Evolutionary conservation across 176 grass and related monocot genomes (phyloP).

Genomic region (Aegilops tauschii): DNA sequence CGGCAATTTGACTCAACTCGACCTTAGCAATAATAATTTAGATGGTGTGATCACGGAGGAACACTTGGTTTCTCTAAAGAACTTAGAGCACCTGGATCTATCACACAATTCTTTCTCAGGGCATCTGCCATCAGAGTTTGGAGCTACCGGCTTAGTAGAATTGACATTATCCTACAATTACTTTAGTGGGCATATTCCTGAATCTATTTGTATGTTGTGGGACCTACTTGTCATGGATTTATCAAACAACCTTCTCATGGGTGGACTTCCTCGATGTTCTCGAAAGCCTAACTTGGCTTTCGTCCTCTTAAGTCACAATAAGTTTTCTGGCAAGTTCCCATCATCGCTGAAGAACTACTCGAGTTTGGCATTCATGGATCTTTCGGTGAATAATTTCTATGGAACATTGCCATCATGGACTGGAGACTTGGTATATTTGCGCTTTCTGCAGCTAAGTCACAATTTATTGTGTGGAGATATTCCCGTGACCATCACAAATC

Average conservation of each 20-base stretch:
- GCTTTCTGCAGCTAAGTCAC: background rate
- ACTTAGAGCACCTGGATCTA: background rate
- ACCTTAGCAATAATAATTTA: slow-evolving; percentile 3
- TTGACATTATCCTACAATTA: background rate
- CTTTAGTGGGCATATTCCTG: slow-evolving; percentile 14
- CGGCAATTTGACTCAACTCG: background rate
- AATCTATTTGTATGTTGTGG: slow-evolving; percentile 9
- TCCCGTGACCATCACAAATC: background rate
- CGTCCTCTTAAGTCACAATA: slow-evolving; percentile 7
- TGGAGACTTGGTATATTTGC: background rate
- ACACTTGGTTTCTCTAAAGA: background rate
- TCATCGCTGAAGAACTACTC: background rate
- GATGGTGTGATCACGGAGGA: slow-evolving; percentile 15
- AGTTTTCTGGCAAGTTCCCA: slow-evolving; percentile 17
- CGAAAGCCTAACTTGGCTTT: accelerated
- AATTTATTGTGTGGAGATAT: slow-evolving; percentile 41
- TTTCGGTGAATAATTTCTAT: slow-evolving; percentile 1
- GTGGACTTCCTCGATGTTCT: background rate
- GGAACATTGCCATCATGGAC: slow-evolving; percentile 31
- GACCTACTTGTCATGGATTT: background rate
- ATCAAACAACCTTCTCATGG: background rate
- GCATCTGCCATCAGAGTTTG: background rate
- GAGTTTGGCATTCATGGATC: background rate
- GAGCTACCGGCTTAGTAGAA: background rate
- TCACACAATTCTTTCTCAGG: background rate